A percentile compares a stretch with the other conserved stretches of the same genome.
These are phyloP conservation scores for Xylariaceae sp. DNA, from an alignment of 2,329 filamentous ascomycete species.

Conservation along the genomic window DNA sequence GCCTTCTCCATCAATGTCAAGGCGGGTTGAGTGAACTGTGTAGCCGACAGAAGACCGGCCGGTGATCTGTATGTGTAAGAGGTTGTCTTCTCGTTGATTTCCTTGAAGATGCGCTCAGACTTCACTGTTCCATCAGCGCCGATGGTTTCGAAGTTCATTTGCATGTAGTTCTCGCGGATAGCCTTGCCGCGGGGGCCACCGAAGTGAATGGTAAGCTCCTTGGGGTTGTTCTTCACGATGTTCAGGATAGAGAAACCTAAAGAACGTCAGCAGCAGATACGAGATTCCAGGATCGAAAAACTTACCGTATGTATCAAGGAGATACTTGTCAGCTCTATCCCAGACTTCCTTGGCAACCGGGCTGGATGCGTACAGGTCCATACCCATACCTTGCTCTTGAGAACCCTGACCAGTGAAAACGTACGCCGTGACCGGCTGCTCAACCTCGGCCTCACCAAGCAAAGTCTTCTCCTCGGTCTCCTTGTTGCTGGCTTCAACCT, in stretches of 20 bases:
- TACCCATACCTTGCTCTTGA: slow-evolving; percentile 99
- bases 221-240: slow-evolving; percentile 99
- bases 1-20: slow-evolving; percentile 99
- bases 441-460: slow-evolving; percentile 90
- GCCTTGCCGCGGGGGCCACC: slow-evolving; percentile 94
- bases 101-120: slow-evolving; percentile 99
- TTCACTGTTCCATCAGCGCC: slow-evolving; percentile 87
- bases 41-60: slow-evolving; percentile 89
- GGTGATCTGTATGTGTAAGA: slow-evolving; percentile 98
- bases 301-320: slow-evolving; percentile 96
- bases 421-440: slow-evolving; percentile 94
- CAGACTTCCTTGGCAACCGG: slow-evolving; percentile 93
- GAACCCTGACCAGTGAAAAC: slow-evolving; percentile 98
- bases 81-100: slow-evolving; percentile 84
- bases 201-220: slow-evolving; percentile 97
- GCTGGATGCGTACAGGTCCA: slow-evolving; percentile 95
- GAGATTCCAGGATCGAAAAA: slow-evolving; percentile 6
- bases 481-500: slow-evolving; percentile 92
- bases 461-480: slow-evolving; percentile 96
- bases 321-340: slow-evolving; percentile 96
- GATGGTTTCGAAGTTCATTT: slow-evolving; percentile 99
- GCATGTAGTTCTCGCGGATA: slow-evolving; percentile 98
- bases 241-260: slow-evolving; percentile 91
- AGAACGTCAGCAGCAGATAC: slow-evolving; percentile 10
- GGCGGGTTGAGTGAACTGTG: slow-evolving; percentile 96